Percentiles rank a stretch among this genome's conserved stretches.
Evolutionary conservation across 345 rosid genomes (phyloP).

Genomic region (Lumnitzera littorea): DNA sequence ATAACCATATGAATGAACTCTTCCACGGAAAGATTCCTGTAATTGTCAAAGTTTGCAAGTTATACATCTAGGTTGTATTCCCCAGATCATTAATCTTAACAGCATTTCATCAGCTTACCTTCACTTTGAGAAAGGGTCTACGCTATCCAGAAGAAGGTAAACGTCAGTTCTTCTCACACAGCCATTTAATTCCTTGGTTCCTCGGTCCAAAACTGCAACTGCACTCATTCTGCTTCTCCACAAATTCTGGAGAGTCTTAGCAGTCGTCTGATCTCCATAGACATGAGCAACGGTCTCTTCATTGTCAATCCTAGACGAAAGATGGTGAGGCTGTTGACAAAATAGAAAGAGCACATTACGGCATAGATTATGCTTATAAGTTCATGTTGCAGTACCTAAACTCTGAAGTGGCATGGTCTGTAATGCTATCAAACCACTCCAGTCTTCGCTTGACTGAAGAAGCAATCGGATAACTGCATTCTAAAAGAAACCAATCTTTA

Average conservation of each 20-base stretch:
- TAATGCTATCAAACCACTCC: constrained; percentile 39
- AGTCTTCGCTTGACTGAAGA: constrained; percentile 36
- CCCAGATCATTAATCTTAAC: constrained; percentile 11
- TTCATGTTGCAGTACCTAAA: constrained; percentile 10
- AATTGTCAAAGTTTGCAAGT: not conserved
- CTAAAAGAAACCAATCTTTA: constrained; percentile 8
- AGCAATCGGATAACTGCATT: constrained; percentile 28
- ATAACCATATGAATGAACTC: constrained; percentile 25
- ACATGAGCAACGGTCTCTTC: constrained; percentile 18
- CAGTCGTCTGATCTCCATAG: constrained; percentile 20
- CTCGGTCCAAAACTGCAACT: too few species aligned
- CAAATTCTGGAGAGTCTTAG: constrained; percentile 22
- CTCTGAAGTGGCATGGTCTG: constrained; percentile 26
- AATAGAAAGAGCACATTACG: not conserved
- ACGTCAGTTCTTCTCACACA: too few species aligned
- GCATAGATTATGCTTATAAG: too few species aligned
- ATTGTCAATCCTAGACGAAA: constrained; percentile 18
- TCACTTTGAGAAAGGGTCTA: too few species aligned
- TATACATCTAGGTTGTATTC: too few species aligned
- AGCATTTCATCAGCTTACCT: not conserved
- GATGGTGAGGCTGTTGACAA: not conserved
- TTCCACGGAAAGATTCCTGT: constrained; percentile 17
- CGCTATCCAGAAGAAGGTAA: too few species aligned
- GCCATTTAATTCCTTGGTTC: too few species aligned
- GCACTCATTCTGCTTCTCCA: constrained; percentile 11